Conservation (phyloP, 306 rosid species). For the Dryas drummondii region DNA sequence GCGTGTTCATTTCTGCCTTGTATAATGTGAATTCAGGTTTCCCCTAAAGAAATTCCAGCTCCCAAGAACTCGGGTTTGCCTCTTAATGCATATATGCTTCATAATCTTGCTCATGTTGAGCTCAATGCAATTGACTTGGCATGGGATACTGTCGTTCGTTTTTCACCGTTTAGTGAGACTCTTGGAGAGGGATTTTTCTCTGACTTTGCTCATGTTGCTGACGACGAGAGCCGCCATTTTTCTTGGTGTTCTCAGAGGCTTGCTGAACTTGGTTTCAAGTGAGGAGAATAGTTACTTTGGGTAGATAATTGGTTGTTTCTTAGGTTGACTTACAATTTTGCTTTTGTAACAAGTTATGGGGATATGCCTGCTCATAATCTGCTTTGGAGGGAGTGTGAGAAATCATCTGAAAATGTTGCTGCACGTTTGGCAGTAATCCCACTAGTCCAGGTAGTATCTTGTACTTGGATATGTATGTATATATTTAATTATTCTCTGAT, state of each 20-base stretch:
- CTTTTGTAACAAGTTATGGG: slow-evolving; percentile 64
- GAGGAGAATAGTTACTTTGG: slow-evolving; percentile 31
- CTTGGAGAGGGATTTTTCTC: slow-evolving; percentile 86
- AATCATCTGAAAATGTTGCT: slow-evolving; percentile 81
- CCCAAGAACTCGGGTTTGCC: slow-evolving; percentile 88
- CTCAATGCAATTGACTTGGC: slow-evolving; percentile 96
- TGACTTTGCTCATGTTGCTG: slow-evolving; percentile 95
- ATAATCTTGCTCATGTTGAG: slow-evolving; percentile 94
- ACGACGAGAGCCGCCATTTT: slow-evolving; percentile 94
- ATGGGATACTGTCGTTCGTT: slow-evolving; percentile 94
- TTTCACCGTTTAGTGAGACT: slow-evolving; percentile 63
- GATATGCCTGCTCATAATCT: slow-evolving; percentile 97
- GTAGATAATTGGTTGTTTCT: slow-evolving; percentile 19
- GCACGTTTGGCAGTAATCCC: slow-evolving; percentile 94
- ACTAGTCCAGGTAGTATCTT: slow-evolving; percentile 65
- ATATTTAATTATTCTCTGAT: background rate
- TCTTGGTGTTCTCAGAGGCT: slow-evolving; percentile 96
- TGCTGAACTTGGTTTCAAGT: slow-evolving; percentile 94
- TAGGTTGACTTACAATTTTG: slow-evolving; percentile 31
- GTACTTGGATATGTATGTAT: background rate
- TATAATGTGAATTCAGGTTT: slow-evolving; percentile 52
- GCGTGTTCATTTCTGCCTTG: background rate
- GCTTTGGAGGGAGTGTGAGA: slow-evolving; percentile 95
- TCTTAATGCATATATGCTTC: slow-evolving; percentile 90
- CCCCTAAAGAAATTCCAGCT: slow-evolving; percentile 80